Percentiles rank a stretch among this genome's conserved stretches.
Evolutionary conservation across 2,329 filamentous ascomycete genomes (phyloP).

Genomic region (Clonostachys solani): DNA sequence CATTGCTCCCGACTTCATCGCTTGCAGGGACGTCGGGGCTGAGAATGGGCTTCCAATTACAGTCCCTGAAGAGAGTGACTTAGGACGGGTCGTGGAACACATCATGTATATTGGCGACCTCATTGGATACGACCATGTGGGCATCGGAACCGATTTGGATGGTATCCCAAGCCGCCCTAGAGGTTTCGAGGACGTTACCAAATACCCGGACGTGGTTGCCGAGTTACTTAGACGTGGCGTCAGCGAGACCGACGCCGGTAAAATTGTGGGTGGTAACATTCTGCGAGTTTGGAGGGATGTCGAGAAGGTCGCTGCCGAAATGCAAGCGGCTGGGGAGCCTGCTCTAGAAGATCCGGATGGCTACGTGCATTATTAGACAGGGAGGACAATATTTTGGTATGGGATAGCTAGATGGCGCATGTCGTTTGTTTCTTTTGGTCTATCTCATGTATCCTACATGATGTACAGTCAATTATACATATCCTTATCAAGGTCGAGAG

Average conservation of each 20-base stretch:
- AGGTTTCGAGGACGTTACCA: slow-evolving; percentile 81
- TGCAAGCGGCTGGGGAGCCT: slow-evolving; percentile 56
- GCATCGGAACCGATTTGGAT: slow-evolving; percentile 87
- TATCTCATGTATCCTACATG: too few species aligned
- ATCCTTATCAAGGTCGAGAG: too few species aligned
- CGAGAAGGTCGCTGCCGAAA: slow-evolving; percentile 62
- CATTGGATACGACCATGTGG: slow-evolving; percentile 85
- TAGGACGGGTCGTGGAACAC: slow-evolving; percentile 75
- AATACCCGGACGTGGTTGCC: slow-evolving; percentile 74
- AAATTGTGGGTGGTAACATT: slow-evolving; percentile 76
- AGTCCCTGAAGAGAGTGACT: slow-evolving; percentile 64
- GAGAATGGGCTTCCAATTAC: slow-evolving; percentile 63
- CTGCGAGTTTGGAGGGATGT: slow-evolving; percentile 80
- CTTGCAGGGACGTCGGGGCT: slow-evolving; percentile 58
- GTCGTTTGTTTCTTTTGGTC: too few species aligned
- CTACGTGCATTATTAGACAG: neutral
- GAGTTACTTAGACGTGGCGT: slow-evolving; percentile 72
- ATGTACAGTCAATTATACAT: too few species aligned
- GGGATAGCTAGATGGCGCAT: slow-evolving; percentile 1
- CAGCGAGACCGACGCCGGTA: slow-evolving; percentile 67
- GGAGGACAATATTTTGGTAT: slow-evolving; percentile 9
- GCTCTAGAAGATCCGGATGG: slow-evolving; percentile 48
- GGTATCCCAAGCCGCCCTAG: slow-evolving; percentile 63
- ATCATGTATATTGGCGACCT: slow-evolving; percentile 76
- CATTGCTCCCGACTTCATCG: slow-evolving; percentile 78